Conservation (phyloP, 1,139 yeast genomes). For the Debaryomyces sp. region DNA sequence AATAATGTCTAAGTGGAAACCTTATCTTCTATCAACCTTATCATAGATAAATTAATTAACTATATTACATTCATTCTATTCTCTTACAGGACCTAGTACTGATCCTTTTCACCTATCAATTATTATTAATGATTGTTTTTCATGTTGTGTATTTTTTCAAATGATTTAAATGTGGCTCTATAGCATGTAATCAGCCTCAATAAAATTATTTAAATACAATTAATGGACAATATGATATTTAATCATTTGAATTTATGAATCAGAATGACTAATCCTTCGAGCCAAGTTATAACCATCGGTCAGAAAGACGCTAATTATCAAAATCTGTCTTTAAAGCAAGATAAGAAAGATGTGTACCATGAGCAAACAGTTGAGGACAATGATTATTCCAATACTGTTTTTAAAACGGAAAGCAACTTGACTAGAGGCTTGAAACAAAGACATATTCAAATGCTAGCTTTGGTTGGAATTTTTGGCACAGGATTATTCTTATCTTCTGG, state of each 20-base stretch:
- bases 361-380: background rate
- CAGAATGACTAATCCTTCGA: background rate
- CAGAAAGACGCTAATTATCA: background rate
- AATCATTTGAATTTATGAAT: background rate
- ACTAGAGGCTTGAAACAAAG: slow-evolving; percentile 24
- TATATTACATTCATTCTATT: no score
- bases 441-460: slow-evolving; percentile 35
- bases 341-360: background rate
- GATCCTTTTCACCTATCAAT: no score
- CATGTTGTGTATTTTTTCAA: background rate
- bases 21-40: no score
- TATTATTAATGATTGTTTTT: no score
- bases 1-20: no score
- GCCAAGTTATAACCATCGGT: background rate
- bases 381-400: background rate
- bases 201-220: background rate
- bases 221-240: background rate
- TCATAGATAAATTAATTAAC: no score
- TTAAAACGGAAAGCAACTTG: slow-evolving; percentile 8
- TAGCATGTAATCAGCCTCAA: background rate
- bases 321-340: background rate
- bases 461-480: slow-evolving; percentile 33
- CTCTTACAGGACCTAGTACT: no score
- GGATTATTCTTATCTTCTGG: slow-evolving; percentile 27
- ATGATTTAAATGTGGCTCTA: background rate